Conservation (phyloP, 176 grass and related monocot species). For the Themeda triandra region DNA sequence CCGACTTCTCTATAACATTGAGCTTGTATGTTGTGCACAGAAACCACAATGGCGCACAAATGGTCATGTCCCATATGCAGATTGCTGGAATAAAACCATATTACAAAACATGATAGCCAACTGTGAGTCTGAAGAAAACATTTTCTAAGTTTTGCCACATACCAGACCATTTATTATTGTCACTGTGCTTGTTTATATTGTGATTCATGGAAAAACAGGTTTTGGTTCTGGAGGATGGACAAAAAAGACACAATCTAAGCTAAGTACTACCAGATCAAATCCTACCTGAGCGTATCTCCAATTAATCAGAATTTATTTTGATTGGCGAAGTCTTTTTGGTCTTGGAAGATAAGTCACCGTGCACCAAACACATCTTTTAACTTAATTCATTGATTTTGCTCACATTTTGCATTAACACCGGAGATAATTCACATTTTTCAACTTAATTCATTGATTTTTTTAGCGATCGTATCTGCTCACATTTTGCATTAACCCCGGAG, state of each 20-base stretch:
- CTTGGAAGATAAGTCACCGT: background rate
- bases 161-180: constrained; percentile 12
- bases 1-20: background rate
- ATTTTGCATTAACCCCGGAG: no score
- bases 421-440: no score
- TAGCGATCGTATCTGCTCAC: no score
- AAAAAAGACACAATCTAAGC: background rate
- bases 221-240: no score
- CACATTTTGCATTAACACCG: no score
- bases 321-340: background rate
- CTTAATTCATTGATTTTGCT: no score
- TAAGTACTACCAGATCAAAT: background rate
- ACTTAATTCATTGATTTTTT: no score
- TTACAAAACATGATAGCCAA: constrained; percentile 75
- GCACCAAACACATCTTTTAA: background rate
- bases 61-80: constrained; percentile 65
- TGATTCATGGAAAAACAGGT: no score
- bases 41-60: constrained; percentile 59
- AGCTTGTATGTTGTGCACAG: constrained; percentile 50
- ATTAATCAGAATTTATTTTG: constrained; percentile 20
- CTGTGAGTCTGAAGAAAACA: constrained; percentile 64
- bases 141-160: background rate
- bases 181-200: background rate
- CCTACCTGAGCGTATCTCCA: background rate
- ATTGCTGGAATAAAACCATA: constrained; percentile 72